Base-by-base conservation (phyloP, 208 protist species). In the Leishmania aethiopica region DNA sequence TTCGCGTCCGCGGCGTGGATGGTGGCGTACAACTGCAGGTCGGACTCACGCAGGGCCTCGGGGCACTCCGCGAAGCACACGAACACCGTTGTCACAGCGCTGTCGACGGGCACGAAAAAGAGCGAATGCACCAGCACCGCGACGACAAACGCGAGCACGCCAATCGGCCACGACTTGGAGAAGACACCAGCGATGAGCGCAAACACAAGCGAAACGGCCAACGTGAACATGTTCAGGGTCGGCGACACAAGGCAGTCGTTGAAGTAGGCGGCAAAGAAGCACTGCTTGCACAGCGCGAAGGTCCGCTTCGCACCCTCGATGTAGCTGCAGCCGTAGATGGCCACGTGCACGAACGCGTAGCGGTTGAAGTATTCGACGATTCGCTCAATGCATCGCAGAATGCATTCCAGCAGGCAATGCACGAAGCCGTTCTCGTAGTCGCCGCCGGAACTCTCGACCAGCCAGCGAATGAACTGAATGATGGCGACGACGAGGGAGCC, bases 301-400 rank as follows among this genome's bases (percentile, higher is more conserved):
- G 95, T 98, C 37, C 88, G 88, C 91, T 97, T 98, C 40, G 96
- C 96, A 37, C 94, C 93, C 64, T 93, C 90, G 80, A 98, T 93
- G 88, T 98, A 98, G 22, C 93, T 85, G 79, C 89, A 96, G 75
- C 97, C 97, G 86, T 98, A 98, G 79, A 98, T 94, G 40, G 96
- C 97, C 62, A 98, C 90, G 77, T 98, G 95, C 35, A 97, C 92
- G 85, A 97, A 98, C 49, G 97, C 97, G 88, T 98, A 98, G 53
- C 80, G 90, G 84, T 98, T 98, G 88, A 98, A 98, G 87, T 96
- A 96, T 84, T 96, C 75, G 49, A 97, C 53, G 19, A 97, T 75
- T 42, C 45, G n/a, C 86, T 98, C 90, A 11, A 98, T 82, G 79
- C 88, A 95, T 57, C 75, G 53, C 37, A 98, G 83, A 42, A 95